Conservation (phyloP, 495 filamentous ascomycete genomes). For the Penicillium coffeae region DNA sequence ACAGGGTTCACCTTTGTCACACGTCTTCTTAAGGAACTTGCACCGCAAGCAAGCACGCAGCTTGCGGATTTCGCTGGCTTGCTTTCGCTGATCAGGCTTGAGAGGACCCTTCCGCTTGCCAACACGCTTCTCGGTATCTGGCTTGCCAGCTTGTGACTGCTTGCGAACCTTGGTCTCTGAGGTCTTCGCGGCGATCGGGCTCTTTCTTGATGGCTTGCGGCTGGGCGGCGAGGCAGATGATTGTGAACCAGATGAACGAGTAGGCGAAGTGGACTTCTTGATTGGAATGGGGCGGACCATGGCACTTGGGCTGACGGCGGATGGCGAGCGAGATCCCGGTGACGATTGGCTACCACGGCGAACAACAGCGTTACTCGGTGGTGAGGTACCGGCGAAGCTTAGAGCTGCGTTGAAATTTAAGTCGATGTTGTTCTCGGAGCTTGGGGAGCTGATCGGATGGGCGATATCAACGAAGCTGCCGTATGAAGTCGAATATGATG, state of each 20-base stretch:
- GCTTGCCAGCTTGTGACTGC: conserved; percentile 68
- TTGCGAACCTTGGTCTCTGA: conserved; percentile 76
- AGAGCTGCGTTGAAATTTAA: conserved; percentile 40
- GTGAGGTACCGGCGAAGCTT: conserved; percentile 23
- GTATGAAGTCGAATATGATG: conserved; percentile 69
- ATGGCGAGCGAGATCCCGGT: conserved; percentile 45
- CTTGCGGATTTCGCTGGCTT: conserved; percentile 91
- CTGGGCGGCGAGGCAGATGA: conserved; percentile 64
- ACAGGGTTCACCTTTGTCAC: conserved; percentile 92
- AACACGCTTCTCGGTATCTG: conserved; percentile 83
- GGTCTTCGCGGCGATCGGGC: conserved; percentile 68
- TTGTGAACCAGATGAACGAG: conserved; percentile 54
- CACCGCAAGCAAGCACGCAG: conserved; percentile 88
- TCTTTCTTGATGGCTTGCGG: conserved; percentile 67
- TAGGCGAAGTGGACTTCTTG: conserved; percentile 61
- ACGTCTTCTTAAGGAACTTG: conserved; percentile 98
- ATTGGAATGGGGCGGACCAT: conserved; percentile 63
- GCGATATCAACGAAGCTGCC: conserved; percentile 79
- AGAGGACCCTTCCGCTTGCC: conserved; percentile 82
- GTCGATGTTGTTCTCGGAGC: conserved; percentile 62
- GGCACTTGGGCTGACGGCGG: conserved; percentile 62
- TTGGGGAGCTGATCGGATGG: conserved; percentile 65
- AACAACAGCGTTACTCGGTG: conserved; percentile 36
- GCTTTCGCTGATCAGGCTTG: conserved; percentile 88
- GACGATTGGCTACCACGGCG: conserved; percentile 39